Percentiles rank a stretch among this genome's conserved stretches.
These are phyloP conservation scores for Chytridiales sp. DNA, from an alignment of 371 early-diverging fungal genomes.

Conservation along the genomic window DNA sequence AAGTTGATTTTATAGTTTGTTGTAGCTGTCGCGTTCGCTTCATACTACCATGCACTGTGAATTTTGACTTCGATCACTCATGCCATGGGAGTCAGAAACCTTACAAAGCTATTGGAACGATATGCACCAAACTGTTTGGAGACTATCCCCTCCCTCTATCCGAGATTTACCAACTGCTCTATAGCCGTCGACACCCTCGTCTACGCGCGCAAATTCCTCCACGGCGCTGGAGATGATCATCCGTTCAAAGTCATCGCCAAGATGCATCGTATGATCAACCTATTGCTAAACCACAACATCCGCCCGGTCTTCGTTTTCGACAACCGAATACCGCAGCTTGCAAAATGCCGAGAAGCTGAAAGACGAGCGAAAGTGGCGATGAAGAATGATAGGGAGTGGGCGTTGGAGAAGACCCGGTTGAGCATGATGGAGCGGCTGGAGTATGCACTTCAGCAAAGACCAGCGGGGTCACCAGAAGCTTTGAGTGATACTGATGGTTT, in stretches of 20 bases:
- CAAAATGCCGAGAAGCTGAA: too few relatives aligned
- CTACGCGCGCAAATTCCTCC: conserved; percentile 2
- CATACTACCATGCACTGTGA: too few relatives aligned
- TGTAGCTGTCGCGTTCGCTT: too few relatives aligned
- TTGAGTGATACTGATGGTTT: too few relatives aligned
- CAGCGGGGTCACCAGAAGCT: too few relatives aligned
- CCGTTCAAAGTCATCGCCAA: not conserved
- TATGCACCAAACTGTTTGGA: not conserved
- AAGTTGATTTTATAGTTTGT: too few relatives aligned
- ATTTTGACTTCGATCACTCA: too few relatives aligned
- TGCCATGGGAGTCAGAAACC: conserved; percentile 6
- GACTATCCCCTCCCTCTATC: not conserved
- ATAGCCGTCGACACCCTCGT: conserved; percentile 9
- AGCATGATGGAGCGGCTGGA: too few relatives aligned
- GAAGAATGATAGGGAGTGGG: not conserved
- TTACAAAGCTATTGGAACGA: not conserved
- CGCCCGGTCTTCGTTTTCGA: conserved; percentile 7
- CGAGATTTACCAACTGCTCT: too few relatives aligned
- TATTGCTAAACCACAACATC: not conserved
- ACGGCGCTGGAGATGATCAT: not conserved
- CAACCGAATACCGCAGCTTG: too few relatives aligned
- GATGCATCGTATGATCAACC: not conserved
- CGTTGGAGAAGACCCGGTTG: not conserved
- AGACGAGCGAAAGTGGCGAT: not conserved
- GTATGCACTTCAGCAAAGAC: too few relatives aligned